Evolutionary conservation across 2,329 filamentous ascomycete species (phyloP).

Genomic region (Cordyceps farinosa): DNA sequence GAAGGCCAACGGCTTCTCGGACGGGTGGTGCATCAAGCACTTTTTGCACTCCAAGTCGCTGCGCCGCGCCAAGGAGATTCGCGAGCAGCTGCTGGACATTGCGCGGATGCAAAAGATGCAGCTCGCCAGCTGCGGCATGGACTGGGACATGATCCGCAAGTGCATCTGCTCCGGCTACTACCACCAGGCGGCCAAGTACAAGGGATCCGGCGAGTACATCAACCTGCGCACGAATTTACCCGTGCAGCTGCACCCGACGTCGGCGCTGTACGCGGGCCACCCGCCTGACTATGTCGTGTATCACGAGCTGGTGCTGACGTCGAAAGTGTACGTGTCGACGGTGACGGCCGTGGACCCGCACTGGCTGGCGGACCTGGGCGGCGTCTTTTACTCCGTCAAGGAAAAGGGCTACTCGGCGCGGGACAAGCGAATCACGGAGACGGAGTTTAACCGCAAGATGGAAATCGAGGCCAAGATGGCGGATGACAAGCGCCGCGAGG

Average conservation of each 20-base stretch:
- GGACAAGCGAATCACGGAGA: conserved; percentile 82
- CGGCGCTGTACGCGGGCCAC: conserved; percentile 89
- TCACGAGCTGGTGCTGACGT: conserved; percentile 94
- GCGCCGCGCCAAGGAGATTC: conserved; percentile 86
- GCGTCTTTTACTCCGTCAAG: conserved; percentile 95
- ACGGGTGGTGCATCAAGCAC: conserved; percentile 89
- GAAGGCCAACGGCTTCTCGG: conserved; percentile 84
- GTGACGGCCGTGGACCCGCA: conserved; percentile 95
- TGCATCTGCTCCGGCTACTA: conserved; percentile 98
- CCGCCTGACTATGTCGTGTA: conserved; percentile 97
- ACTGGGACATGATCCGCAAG: conserved; percentile 93
- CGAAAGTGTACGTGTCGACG: conserved; percentile 96
- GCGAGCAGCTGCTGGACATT: conserved; percentile 89
- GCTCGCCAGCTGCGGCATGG: conserved; percentile 83
- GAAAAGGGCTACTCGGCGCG: conserved; percentile 92
- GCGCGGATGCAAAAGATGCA: conserved; percentile 91
- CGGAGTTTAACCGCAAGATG: conserved; percentile 87
- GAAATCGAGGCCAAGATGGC: conserved; percentile 93
- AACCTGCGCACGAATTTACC: conserved; percentile 93
- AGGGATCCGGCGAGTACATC: conserved; percentile 95
- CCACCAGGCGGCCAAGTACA: conserved; percentile 93
- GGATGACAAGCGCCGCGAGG: conserved; percentile 69
- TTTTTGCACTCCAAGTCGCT: conserved; percentile 95
- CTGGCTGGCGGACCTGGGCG: conserved; percentile 94
- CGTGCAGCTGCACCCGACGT: conserved; percentile 91